phyloP scores from a whole-genome alignment of 495 filamentous ascomycete species.

The Penicillium desertorum region DNA sequence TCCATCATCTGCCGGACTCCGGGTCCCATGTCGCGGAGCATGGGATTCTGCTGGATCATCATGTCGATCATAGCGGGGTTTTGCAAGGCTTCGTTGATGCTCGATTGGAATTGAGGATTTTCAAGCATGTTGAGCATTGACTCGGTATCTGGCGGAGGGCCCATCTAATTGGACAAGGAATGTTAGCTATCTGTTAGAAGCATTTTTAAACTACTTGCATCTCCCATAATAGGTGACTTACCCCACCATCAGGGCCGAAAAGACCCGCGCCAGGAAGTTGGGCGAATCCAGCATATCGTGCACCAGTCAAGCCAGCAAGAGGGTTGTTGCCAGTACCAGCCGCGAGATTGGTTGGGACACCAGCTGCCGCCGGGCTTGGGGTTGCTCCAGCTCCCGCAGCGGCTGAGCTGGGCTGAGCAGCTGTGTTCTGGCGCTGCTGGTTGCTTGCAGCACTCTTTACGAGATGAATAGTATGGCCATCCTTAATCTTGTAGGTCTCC shows the following conservation, averaged over 20 bases:
- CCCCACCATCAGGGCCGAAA: conserved; percentile 96
- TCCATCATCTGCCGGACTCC: conserved; percentile 79
- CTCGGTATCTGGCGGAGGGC: conserved; percentile 77
- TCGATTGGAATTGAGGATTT: conserved; percentile 77
- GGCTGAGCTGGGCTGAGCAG: conserved; percentile 48
- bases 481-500: conserved; percentile 87
- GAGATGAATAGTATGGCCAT: conserved; percentile 92
- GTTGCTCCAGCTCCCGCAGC: conserved; percentile 51
- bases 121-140: conserved; percentile 79
- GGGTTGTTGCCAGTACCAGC: conserved; percentile 90
- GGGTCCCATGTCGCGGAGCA: conserved; percentile 79
- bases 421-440: conserved; percentile 58
- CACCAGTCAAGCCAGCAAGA: conserved; percentile 86
- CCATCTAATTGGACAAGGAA: conserved; percentile 64
- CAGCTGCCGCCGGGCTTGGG: conserved; percentile 50
- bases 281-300: conserved; percentile 88
- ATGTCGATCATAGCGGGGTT: conserved; percentile 90
- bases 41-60: conserved; percentile 86
- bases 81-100: conserved; percentile 89
- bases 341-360: conserved; percentile 86
- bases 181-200: conserved; percentile 21
- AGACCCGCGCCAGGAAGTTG: conserved; percentile 83
- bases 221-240: conserved; percentile 52
- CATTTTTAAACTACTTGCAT: not conserved
- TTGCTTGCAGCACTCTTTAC: conserved; percentile 96